Conservation (phyloP, 495 filamentous ascomycete species). For the Sphaerosporella brunnea region DNA sequence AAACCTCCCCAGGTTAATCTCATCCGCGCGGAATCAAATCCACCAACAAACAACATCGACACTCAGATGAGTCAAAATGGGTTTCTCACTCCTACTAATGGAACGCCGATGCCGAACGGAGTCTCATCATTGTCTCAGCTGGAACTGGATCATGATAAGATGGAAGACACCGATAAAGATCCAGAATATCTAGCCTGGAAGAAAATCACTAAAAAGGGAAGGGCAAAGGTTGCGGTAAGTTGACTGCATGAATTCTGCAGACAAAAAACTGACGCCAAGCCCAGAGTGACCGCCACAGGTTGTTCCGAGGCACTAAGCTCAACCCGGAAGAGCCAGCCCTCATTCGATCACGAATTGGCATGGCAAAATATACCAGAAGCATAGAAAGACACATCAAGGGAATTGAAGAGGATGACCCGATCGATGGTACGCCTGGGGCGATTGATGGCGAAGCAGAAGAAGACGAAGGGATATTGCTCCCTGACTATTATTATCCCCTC, state of each 20-base stretch:
- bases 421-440: too few relatives aligned
- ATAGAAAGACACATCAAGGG: conserved; percentile 16
- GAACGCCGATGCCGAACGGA: conserved; percentile 27
- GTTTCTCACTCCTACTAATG: conserved; percentile 63
- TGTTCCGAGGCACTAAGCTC: conserved; percentile 57
- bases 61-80: conserved; percentile 50
- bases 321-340: conserved; percentile 78
- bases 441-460: conserved; percentile 48
- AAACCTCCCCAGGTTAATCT: conserved; percentile 35
- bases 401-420: conserved; percentile 10
- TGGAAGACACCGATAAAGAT: conserved; percentile 39
- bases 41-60: conserved; percentile 27
- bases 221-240: conserved; percentile 60
- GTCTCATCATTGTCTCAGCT: conserved; percentile 21
- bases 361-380: conserved; percentile 30
- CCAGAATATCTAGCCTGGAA: conserved; percentile 96
- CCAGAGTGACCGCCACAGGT: conserved; percentile 49
- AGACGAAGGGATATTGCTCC: conserved; percentile 37
- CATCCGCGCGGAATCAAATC: conserved; percentile 46
- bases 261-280: background rate
- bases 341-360: conserved; percentile 55
- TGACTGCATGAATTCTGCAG: background rate
- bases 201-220: conserved; percentile 90
- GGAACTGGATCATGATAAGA: conserved; percentile 36
- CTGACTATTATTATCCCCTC: conserved; percentile 85